These are phyloP conservation scores for Trichoderma sp. DNA, from an alignment of 2,329 filamentous ascomycete genomes.

Conservation along the genomic window DNA sequence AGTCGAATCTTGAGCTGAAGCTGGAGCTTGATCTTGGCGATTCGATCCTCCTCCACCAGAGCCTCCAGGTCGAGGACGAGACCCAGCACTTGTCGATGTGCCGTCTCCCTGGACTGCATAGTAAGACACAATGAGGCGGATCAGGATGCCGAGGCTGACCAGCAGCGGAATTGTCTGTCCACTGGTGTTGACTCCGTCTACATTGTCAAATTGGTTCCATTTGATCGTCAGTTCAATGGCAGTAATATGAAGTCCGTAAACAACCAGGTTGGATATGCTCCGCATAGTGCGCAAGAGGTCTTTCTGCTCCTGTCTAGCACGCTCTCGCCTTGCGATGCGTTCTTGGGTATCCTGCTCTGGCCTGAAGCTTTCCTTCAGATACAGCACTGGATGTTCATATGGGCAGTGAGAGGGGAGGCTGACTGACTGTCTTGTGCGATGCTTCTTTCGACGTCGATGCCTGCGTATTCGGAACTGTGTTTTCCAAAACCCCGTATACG, in stretches of 20 bases:
- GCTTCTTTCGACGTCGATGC: constrained; percentile 29
- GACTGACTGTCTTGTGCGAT: neutral
- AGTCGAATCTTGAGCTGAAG: neutral
- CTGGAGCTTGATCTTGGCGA: neutral
- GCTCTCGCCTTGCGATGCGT: neutral
- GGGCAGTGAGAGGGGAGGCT: neutral
- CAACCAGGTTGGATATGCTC: constrained; percentile 28
- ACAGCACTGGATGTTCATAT: neutral
- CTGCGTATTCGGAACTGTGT: neutral
- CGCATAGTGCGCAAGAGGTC: constrained; percentile 28
- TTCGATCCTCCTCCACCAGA: neutral
- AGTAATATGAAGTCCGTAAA: constrained; percentile 34
- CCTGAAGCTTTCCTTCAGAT: neutral
- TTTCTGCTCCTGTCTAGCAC: constrained; percentile 26
- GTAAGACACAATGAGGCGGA: constrained; percentile 31
- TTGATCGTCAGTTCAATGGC: constrained; percentile 37
- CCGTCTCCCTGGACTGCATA: constrained; percentile 12
- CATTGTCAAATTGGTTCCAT: constrained; percentile 35
- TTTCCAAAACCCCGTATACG: neutral
- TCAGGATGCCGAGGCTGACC: constrained; percentile 33
- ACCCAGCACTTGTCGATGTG: neutral
- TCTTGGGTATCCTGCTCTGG: constrained; percentile 20
- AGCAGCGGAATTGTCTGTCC: constrained; percentile 38
- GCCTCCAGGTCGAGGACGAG: neutral
- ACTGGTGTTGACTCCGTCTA: constrained; percentile 30